These are phyloP conservation scores for Calonectria hawksworthii DNA, from an alignment of 2,329 filamentous ascomycete genomes.

Conservation along the genomic window DNA sequence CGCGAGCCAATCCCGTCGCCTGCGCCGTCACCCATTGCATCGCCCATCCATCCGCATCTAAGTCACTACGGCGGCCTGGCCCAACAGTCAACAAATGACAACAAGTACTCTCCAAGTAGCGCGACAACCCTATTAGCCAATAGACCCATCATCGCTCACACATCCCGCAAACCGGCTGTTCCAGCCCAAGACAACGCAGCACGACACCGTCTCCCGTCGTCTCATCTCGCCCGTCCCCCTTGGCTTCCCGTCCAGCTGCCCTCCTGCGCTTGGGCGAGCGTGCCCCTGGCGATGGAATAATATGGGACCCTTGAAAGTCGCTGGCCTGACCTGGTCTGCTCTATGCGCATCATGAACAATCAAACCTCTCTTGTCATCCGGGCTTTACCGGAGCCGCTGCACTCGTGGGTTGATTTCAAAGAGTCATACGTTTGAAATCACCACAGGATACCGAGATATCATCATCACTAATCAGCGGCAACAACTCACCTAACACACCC, in stretches of 20 bases:
- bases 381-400: conserved; percentile 36
- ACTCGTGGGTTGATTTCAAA: conserved; percentile 34
- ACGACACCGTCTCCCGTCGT: conserved; percentile 6
- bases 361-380: conserved; percentile 26
- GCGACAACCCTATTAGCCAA: conserved; percentile 7
- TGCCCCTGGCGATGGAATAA: conserved; percentile 18
- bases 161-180: conserved; percentile 13
- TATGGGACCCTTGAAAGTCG: conserved; percentile 10
- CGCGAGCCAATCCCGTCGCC: conserved; percentile 17
- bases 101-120: conserved; percentile 18
- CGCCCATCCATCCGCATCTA: conserved; percentile 24
- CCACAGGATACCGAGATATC: conserved; percentile 31
- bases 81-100: conserved; percentile 24
- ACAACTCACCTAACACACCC: neutral
- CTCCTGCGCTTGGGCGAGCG: conserved; percentile 1
- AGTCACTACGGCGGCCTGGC: conserved; percentile 6
- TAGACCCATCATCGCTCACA: neutral
- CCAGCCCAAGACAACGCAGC: conserved; percentile 28
- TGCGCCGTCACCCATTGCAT: conserved; percentile 14
- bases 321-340: conserved; percentile 25
- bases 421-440: conserved; percentile 37
- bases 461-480: conserved; percentile 19
- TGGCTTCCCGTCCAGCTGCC: neutral
- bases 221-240: neutral
- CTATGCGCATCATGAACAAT: conserved; percentile 19